Conservation (phyloP, 2,329 filamentous ascomycete species). For the Trichoderma koningiopsis region DNA sequence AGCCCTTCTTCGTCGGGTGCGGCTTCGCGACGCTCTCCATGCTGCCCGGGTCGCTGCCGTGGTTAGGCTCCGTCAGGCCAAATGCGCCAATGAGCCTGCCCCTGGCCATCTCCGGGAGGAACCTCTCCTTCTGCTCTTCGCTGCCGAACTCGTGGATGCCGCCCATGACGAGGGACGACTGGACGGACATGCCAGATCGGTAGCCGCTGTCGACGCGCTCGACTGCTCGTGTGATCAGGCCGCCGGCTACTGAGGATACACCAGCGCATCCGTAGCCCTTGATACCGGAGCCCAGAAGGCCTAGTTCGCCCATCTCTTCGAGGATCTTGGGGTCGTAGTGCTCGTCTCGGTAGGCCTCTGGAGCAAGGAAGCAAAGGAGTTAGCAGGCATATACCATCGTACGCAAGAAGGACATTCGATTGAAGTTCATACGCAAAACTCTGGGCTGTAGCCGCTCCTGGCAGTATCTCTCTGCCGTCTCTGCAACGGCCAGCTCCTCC, state of each 20-base stretch:
- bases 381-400: background rate
- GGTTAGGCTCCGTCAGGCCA: constrained; percentile 88
- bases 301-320: constrained; percentile 88
- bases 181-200: constrained; percentile 89
- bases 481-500: constrained; percentile 85
- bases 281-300: constrained; percentile 83
- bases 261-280: constrained; percentile 87
- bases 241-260: constrained; percentile 83
- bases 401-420: no score
- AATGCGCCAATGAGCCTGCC: constrained; percentile 84
- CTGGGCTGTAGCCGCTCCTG: constrained; percentile 85
- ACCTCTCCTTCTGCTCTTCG: constrained; percentile 84
- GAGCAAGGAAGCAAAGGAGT: background rate
- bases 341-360: constrained; percentile 83
- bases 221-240: constrained; percentile 85
- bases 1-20: constrained; percentile 81
- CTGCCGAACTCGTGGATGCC: constrained; percentile 86
- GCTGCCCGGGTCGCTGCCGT: constrained; percentile 86
- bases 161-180: constrained; percentile 91
- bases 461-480: constrained; percentile 91
- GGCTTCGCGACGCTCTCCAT: constrained; percentile 88
- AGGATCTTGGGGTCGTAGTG: constrained; percentile 84
- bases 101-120: constrained; percentile 77
- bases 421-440: constrained; percentile 68
- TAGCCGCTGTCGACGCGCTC: constrained; percentile 92